Conservation (phyloP, 495 filamentous ascomycete species). For the Tuber brumale region DNA sequence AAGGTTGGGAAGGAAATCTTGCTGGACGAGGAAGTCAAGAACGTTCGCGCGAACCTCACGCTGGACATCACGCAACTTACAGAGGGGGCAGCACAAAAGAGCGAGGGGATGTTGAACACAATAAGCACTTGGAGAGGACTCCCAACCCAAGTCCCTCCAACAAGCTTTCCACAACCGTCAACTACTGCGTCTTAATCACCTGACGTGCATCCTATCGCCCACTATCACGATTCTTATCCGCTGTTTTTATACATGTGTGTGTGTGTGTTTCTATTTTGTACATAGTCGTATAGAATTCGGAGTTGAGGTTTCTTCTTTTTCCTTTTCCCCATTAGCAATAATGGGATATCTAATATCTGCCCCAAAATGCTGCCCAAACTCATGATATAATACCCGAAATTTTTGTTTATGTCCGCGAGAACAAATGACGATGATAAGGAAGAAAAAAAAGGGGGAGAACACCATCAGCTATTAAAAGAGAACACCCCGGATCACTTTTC, state of each 20-base stretch:
- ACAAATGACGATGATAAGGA: background rate
- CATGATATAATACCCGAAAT: background rate
- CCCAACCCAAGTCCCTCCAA: background rate
- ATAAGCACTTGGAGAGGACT: constrained; percentile 35
- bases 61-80: constrained; percentile 53
- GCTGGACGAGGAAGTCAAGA: constrained; percentile 56
- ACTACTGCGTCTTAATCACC: background rate
- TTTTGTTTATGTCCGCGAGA: background rate
- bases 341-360: background rate
- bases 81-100: constrained; percentile 43
- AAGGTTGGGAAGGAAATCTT: constrained; percentile 52
- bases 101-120: constrained; percentile 29
- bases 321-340: background rate
- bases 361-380: background rate
- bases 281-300: background rate
- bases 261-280: background rate
- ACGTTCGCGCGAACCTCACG: constrained; percentile 53
- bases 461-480: background rate
- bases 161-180: background rate
- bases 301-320: constrained; percentile 2
- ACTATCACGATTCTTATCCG: background rate
- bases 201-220: background rate
- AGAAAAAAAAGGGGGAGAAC: background rate
- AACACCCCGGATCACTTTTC: background rate
- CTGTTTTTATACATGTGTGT: background rate